These are phyloP conservation scores for Halophytophthora batemanensis DNA, from an alignment of 352 stramenopile genomes.

Conservation along the genomic window DNA sequence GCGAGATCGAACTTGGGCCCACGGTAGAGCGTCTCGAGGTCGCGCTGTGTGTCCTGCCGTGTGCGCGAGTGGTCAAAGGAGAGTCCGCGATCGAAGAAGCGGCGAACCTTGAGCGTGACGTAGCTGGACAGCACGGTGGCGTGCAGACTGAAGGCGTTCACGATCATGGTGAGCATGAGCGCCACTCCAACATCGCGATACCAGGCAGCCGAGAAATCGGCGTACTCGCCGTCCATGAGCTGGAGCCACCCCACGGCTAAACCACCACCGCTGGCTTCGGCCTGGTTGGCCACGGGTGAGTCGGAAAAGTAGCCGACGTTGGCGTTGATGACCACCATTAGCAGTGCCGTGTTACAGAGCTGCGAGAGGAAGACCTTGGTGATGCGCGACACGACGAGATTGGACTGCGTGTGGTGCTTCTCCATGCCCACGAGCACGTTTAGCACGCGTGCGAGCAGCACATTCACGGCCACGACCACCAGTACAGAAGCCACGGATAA, in stretches of 20 bases:
- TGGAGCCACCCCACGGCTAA: slow-evolving; percentile 38
- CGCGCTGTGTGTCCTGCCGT: slow-evolving; percentile 78
- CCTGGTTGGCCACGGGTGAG: slow-evolving; percentile 10
- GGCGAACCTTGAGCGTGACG: slow-evolving; percentile 40
- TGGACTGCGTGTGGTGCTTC: slow-evolving; percentile 77
- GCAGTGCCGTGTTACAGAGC: slow-evolving; percentile 79
- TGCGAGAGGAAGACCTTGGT: slow-evolving; percentile 78
- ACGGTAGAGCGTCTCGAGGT: slow-evolving; percentile 72
- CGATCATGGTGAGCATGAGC: slow-evolving; percentile 82
- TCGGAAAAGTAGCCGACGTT: slow-evolving; percentile 65
- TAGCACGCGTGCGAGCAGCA: slow-evolving; percentile 60
- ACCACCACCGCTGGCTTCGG: slow-evolving; percentile 7
- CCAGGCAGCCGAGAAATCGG: slow-evolving; percentile 72
- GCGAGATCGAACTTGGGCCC: slow-evolving; percentile 79
- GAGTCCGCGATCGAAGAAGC: slow-evolving; percentile 58
- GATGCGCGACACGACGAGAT: slow-evolving; percentile 65
- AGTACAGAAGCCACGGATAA: slow-evolving; percentile 62
- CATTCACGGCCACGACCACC: slow-evolving; percentile 70
- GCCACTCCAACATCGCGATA: slow-evolving; percentile 77
- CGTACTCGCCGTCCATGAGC: slow-evolving; percentile 71
- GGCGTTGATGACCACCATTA: slow-evolving; percentile 79
- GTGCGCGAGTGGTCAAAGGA: slow-evolving; percentile 63
- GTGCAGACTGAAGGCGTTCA: slow-evolving; percentile 76
- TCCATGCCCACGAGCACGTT: slow-evolving; percentile 69
- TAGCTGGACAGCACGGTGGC: slow-evolving; percentile 60